Conservation (phyloP, 306 rosid species). For the Hippophae rhamnoides region DNA sequence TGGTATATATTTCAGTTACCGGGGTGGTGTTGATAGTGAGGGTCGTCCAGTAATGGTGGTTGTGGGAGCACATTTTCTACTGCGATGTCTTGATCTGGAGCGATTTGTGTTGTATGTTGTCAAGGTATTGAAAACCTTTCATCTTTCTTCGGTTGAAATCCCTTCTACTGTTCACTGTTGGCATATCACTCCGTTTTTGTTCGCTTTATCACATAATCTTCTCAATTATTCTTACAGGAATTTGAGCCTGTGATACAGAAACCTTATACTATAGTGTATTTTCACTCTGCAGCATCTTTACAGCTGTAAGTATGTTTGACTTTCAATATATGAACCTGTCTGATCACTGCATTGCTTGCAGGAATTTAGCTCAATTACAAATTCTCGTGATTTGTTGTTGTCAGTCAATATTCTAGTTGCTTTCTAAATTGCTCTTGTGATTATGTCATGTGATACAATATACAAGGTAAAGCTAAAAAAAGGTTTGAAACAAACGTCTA, state of each 20-base stretch:
- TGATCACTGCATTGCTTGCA: background rate
- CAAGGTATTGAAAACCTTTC: conserved; percentile 50
- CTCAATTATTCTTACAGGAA: conserved; percentile 52
- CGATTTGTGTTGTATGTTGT: conserved; percentile 78
- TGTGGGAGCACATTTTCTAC: conserved; percentile 95
- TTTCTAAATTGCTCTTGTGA: too few relatives aligned
- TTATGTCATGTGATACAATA: too few relatives aligned
- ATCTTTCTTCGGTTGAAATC: conserved; percentile 12
- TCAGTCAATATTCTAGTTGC: too few relatives aligned
- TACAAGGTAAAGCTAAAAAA: too few relatives aligned
- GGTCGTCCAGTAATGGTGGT: conserved; percentile 95
- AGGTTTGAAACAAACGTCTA: too few relatives aligned
- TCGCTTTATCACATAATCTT: background rate
- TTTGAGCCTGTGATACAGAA: conserved; percentile 91
- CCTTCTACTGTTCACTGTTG: background rate
- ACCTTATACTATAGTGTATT: conserved; percentile 85
- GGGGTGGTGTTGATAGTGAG: conserved; percentile 94
- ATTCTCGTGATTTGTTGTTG: background rate
- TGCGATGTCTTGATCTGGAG: conserved; percentile 92
- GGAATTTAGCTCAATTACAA: background rate
- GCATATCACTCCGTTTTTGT: too few relatives aligned
- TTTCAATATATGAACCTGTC: conserved; percentile 9
- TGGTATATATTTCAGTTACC: conserved; percentile 56
- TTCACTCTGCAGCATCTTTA: conserved; percentile 96
- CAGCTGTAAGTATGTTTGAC: conserved; percentile 62